Evolutionary conservation across 495 filamentous ascomycete species (phyloP).

Genomic region (Aspergillus affinis): DNA sequence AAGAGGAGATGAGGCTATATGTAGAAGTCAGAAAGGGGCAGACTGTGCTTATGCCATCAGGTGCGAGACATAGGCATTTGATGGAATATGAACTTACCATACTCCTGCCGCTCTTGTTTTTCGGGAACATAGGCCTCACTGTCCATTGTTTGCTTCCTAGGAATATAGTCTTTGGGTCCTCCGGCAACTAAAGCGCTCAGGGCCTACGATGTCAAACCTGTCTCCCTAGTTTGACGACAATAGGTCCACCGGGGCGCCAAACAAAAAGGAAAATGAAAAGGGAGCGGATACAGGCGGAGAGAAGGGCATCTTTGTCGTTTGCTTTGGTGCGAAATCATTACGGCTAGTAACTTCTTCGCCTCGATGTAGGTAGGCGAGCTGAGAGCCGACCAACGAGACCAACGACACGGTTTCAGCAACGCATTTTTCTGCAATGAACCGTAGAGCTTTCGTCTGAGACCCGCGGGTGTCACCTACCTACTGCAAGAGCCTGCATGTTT

Average conservation of each 20-base stretch:
- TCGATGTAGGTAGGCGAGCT: background rate
- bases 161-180: background rate
- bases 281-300: background rate
- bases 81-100: background rate
- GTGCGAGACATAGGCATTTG: no score
- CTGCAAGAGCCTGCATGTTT: slow-evolving; percentile 1
- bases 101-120: background rate
- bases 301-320: background rate
- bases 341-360: background rate
- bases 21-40: background rate
- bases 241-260: background rate
- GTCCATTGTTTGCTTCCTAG: background rate
- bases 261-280: background rate
- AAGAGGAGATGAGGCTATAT: background rate
- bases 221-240: background rate
- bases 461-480: slow-evolving; percentile 7
- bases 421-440: background rate
- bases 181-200: background rate
- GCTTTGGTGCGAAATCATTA: background rate
- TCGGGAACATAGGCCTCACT: background rate
- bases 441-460: slow-evolving; percentile 2
- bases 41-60: no score
- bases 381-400: background rate
- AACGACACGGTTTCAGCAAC: background rate
- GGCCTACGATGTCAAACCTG: background rate